Evolutionary conservation across 2,329 filamentous ascomycete species (phyloP).

Genomic region (Hortaea sp.): DNA sequence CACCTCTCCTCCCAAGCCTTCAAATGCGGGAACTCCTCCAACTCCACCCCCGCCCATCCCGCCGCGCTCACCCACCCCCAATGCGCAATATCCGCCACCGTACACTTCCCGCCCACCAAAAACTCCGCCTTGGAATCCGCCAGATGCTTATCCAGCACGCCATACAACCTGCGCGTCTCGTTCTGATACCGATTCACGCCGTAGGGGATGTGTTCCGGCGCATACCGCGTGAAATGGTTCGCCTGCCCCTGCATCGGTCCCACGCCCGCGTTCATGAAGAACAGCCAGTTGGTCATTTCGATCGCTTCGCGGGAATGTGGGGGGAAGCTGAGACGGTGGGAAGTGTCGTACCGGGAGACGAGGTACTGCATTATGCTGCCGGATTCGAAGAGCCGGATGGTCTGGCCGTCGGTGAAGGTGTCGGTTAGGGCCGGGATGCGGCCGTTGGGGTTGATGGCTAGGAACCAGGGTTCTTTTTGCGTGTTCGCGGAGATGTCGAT

Average conservation of each 20-base stretch:
- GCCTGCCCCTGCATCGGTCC: conserved; percentile 45
- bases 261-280: conserved; percentile 60
- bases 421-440: conserved; percentile 83
- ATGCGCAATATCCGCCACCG: conserved; percentile 66
- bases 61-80: conserved; percentile 66
- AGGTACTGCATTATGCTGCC: conserved; percentile 74
- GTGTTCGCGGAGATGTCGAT: conserved; percentile 64
- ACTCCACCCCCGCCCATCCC: conserved; percentile 53
- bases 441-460: conserved; percentile 86
- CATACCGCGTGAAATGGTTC: conserved; percentile 70
- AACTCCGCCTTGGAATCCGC: conserved; percentile 39
- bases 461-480: conserved; percentile 64
- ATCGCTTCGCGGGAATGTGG: conserved; percentile 62
- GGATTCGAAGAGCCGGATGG: conserved; percentile 71
- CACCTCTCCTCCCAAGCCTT: conserved; percentile 60
- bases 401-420: conserved; percentile 60
- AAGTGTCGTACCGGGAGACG: conserved; percentile 63
- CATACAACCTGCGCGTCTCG: conserved; percentile 74
- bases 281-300: conserved; percentile 64
- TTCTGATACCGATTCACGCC: conserved; percentile 73
- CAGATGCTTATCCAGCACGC: conserved; percentile 65
- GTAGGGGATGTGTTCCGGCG: conserved; percentile 72
- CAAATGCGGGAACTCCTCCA: conserved; percentile 64
- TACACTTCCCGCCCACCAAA: conserved; percentile 54
- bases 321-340: conserved; percentile 75